phyloP scores from a whole-genome alignment of 176 grass and related monocot species.

The Eragrostis nindensis region DNA sequence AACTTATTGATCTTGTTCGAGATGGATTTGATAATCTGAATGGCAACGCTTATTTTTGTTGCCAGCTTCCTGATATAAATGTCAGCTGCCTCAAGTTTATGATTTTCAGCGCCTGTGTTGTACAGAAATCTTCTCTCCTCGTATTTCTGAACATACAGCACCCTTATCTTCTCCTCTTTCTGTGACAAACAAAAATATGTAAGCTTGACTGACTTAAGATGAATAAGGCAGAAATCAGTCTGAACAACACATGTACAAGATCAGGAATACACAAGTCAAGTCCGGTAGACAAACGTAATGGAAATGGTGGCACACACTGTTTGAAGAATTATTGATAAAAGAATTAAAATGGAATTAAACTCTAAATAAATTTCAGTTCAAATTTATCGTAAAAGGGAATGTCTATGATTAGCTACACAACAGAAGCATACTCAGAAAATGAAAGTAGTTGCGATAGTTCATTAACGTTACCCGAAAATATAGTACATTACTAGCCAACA shows the following conservation, averaged over 20 bases:
- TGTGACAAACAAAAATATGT: constrained; percentile 39
- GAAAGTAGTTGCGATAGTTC: not conserved
- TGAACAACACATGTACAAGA: not conserved
- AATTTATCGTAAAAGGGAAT: not conserved
- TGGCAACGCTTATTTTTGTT: constrained; percentile 54
- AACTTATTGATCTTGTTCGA: constrained; percentile 63
- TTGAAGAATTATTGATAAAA: not conserved
- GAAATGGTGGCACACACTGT: not conserved
- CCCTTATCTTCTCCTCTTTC: constrained; percentile 64
- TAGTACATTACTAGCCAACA: no score
- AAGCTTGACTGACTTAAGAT: constrained; percentile 29
- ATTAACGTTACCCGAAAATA: no score
- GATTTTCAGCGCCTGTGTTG: constrained; percentile 47
- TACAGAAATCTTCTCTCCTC: constrained; percentile 32
- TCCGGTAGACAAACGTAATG: not conserved
- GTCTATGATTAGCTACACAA: not conserved
- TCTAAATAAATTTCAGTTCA: not conserved
- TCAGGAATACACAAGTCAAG: not conserved
- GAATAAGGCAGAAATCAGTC: not conserved
- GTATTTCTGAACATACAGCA: constrained; percentile 43
- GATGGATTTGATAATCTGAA: constrained; percentile 54
- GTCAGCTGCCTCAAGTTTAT: constrained; percentile 53
- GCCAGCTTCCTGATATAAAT: constrained; percentile 54
- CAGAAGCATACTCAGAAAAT: not conserved
- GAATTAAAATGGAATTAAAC: not conserved